Base-by-base conservation (phyloP, 352 stramenopile genomes). In the Elongisporangium prolatum region DNA sequence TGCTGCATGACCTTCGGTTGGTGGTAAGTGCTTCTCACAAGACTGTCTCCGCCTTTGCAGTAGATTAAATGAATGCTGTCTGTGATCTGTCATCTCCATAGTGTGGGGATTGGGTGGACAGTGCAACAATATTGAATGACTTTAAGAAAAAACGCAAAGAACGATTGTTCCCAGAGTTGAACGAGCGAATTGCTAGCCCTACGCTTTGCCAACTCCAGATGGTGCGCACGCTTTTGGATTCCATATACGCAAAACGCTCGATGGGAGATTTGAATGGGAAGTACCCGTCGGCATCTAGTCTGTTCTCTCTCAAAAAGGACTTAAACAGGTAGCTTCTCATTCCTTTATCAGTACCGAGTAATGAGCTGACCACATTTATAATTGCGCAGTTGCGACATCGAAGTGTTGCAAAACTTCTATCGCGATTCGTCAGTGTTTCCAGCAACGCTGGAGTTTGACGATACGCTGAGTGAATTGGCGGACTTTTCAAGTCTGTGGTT, bases 401-500 rank as follows among this genome's bases (percentile, higher is more conserved):
- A 88, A 5, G 44, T 74, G 16, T 56, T 96, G 18, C 67, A 84
- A 54, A 24, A 54, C 3, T 90, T 88, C 53, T 87, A 90, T 25
- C 50, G 47, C 1, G 72, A 83, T 52, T 60, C 65, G 7, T 57
- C 75, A 2, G 56, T 58, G 21, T 96, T 94, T 53, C 34, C 54
- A 0, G 63, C 71, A 11, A 47, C 96, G n/a, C 57, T 96, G 13
- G 57, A 86, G 54, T 54, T 93, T 13, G 68, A 71, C 20, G 59
- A 61, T 20, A 79, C 75, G 0, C 48, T 97, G 2, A 47, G 48
- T 21, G 64, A 85, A 2, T 53, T 93, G 0, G 64, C 70, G 4
- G 75, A 92, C 28, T 88, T 95, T 54, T 83, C 79, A 4, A 70
- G 75, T 20, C 55, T 97, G 6, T 94, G 89, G 72, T 93, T 86